These are phyloP conservation scores for Cornus kousa DNA, from an alignment of 148 eudicot genomes.

Conservation along the genomic window DNA sequence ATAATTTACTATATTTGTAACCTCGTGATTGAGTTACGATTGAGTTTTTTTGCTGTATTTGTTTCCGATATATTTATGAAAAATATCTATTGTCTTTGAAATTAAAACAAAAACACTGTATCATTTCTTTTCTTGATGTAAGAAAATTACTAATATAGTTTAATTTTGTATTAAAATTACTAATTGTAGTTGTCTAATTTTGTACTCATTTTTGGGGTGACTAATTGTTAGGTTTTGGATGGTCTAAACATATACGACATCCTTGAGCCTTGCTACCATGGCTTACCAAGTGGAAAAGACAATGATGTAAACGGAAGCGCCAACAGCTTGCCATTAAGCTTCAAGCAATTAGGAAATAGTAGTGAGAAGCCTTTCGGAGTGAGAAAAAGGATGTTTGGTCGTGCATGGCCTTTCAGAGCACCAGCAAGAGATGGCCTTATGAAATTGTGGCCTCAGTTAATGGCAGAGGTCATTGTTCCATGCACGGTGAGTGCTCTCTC, in stretches of 20 bases:
- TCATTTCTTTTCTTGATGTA: too few relatives aligned
- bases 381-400: constrained; percentile 76
- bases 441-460: constrained; percentile 73
- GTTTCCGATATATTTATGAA: too few relatives aligned
- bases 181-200: too few relatives aligned
- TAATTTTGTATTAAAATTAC: too few relatives aligned
- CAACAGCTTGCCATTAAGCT: constrained; percentile 53
- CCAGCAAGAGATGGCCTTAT: constrained; percentile 65
- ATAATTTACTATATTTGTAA: too few relatives aligned
- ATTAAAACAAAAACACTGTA: too few relatives aligned
- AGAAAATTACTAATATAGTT: too few relatives aligned
- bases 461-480: constrained; percentile 31
- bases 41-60: too few relatives aligned
- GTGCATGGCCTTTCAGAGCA: constrained; percentile 82
- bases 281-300: constrained; percentile 7
- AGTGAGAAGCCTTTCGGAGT: constrained; percentile 68
- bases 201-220: too few relatives aligned
- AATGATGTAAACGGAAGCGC: constrained; percentile 1
- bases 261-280: constrained; percentile 74
- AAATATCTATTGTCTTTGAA: too few relatives aligned
- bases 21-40: too few relatives aligned
- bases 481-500: constrained; percentile 50
- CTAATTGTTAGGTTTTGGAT: constrained; percentile 36
- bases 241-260: constrained; percentile 68
- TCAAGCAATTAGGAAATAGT: constrained; percentile 49